Evolutionary conservation across 257 asterid genomes (phyloP).

Genomic region (Petrea volubilis): DNA sequence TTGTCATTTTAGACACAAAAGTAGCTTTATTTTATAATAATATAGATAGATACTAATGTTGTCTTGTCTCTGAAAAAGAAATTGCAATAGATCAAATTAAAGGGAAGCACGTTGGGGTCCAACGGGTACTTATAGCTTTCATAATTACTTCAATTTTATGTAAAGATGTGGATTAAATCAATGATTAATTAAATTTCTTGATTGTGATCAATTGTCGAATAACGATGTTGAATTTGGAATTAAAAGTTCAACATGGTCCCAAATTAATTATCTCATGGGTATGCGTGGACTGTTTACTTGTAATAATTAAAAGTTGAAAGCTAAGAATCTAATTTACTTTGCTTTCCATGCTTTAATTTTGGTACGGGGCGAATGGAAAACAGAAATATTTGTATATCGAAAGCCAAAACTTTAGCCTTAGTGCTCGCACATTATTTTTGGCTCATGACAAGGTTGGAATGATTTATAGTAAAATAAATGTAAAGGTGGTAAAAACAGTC

Average conservation of each 20-base stretch:
- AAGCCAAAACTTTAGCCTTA: not conserved
- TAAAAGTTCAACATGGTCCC: not conserved
- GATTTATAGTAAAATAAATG: not conserved
- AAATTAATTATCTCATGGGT: not conserved
- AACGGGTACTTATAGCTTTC: not conserved
- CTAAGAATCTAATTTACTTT: not conserved
- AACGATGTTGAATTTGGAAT: not conserved
- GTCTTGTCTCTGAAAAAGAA: not conserved
- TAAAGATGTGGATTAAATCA: not conserved
- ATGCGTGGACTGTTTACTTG: not conserved
- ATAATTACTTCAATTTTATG: not conserved
- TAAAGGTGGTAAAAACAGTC: not conserved
- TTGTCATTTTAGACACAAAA: too few species aligned
- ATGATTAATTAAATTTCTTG: not conserved
- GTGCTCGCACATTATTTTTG: not conserved
- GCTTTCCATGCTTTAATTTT: not conserved
- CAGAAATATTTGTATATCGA: not conserved
- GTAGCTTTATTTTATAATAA: too few species aligned
- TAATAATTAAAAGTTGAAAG: not conserved
- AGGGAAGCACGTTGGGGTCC: not conserved
- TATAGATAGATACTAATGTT: not conserved
- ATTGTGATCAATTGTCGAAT: not conserved
- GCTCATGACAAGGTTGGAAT: not conserved
- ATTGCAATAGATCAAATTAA: not conserved
- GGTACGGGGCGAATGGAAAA: constrained; percentile 1